Evolutionary conservation across 2,329 filamentous ascomycete species (phyloP), one percentile per base, ranked within the genome.

Genomic region (Verticillium isaacii): DNA sequence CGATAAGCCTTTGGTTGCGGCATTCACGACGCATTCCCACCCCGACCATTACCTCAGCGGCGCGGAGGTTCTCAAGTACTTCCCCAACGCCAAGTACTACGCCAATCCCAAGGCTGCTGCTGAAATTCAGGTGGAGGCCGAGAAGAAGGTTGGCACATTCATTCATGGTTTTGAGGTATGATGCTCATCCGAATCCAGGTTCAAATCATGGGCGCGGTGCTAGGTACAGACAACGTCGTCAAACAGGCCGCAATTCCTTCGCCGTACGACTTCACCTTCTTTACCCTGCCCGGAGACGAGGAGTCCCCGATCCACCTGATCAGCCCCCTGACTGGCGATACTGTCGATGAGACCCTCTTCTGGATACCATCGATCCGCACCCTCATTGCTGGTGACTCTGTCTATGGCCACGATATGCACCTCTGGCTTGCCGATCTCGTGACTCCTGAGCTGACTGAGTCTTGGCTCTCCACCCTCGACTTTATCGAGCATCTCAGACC

Each of bases 351-450:
- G 15, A 36, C 59, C 8, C 12, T 59, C 23, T 60, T 64, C 34
- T 64, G 63, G 63, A 61, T 64, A 3, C 61, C 63, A 1, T 58
- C 56, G 2, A 59, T 17, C 12, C 36, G 32, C 34, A 61, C 61
- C 17, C n/a, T 63, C 25, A 61, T 64, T 23, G 61, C 63, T 0
- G 63, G 63, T 0, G 61, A 63, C 59, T 32, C 59, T 15, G 59
- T 64, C 34, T 63, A 61, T 52, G n/a, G 61, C 34, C 63, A 58
- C 36, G 23, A 57, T 32, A 39, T 63, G 50, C 63, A 64, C 45
- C 32, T 52, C 11, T 64, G 63, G 63, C 61, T 64, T 3, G 63
- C 59, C 25, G 63, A 64, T 36, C 57, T 64, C 3, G 34, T 64
- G 1, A 57, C 63, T 0, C 63, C 63, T 0, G 61, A 56, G 9